Evolutionary conservation across 116 monocot genomes (phyloP).

Genomic region (Phalaenopsis hybrid): DNA sequence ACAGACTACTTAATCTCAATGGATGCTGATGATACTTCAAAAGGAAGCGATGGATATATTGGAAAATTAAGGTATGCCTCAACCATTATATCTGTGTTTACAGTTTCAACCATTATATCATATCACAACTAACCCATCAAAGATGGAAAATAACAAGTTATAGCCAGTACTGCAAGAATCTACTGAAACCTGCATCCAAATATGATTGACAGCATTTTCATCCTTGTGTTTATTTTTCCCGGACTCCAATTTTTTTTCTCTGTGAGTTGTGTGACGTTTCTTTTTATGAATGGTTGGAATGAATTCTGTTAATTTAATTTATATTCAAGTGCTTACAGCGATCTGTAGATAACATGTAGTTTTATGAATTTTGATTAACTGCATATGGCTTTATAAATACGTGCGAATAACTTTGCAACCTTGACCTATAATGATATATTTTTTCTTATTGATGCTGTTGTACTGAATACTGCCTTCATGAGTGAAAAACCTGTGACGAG

Average conservation of each 20-base stretch:
- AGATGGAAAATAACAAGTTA: too few species aligned
- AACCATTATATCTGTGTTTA: background rate
- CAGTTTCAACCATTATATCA: background rate
- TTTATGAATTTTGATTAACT: background rate
- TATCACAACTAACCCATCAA: too few species aligned
- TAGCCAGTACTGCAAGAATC: too few species aligned
- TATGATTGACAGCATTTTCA: too few species aligned
- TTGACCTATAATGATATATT: background rate
- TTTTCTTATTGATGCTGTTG: background rate
- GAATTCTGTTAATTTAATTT: background rate
- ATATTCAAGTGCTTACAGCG: background rate
- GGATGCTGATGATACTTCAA: slow-evolving; percentile 56
- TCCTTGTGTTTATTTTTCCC: too few species aligned
- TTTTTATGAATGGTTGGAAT: background rate
- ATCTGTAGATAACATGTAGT: background rate
- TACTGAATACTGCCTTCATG: too few species aligned
- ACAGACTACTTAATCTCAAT: slow-evolving; percentile 80
- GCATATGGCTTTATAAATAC: background rate
- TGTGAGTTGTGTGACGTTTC: background rate
- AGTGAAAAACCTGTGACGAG: too few species aligned
- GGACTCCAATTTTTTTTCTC: too few species aligned
- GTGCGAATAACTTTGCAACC: background rate
- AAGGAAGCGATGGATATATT: slow-evolving; percentile 52
- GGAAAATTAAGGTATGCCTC: slow-evolving; percentile 63
- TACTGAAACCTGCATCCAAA: too few species aligned